phyloP scores from a whole-genome alignment of 1,139 yeast genomes.

The Geotrichum phurueaensis region DNA sequence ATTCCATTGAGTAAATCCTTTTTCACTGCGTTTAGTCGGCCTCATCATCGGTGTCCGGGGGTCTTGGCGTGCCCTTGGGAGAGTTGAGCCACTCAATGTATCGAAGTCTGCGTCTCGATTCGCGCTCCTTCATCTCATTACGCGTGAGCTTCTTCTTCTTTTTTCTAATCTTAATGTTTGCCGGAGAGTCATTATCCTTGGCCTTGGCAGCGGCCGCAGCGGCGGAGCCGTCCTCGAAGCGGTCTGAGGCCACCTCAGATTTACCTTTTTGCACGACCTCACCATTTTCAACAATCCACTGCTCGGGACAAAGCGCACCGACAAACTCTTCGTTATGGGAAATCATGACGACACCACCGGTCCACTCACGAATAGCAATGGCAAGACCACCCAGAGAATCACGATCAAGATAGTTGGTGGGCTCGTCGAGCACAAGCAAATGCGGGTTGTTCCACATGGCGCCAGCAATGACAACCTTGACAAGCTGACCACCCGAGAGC shows the following conservation, averaged over 20 bases:
- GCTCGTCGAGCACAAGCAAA: conserved; percentile 92
- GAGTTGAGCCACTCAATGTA: conserved; percentile 91
- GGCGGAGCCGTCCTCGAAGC: conserved; percentile 71
- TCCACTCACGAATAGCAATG: conserved; percentile 94
- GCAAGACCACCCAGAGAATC: conserved; percentile 97
- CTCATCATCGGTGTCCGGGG: conserved; percentile 89
- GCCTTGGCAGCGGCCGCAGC: conserved; percentile 41
- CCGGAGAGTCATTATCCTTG: conserved; percentile 66
- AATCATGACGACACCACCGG: conserved; percentile 97
- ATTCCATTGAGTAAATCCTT: not conserved
- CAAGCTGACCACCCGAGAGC: conserved; percentile 95
- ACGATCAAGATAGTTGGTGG: conserved; percentile 96
- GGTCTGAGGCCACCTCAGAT: conserved; percentile 62
- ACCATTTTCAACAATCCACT: conserved; percentile 96
- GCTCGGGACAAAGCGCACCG: conserved; percentile 96
- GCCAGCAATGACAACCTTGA: conserved; percentile 97
- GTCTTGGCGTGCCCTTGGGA: conserved; percentile 96
- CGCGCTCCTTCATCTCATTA: conserved; percentile 87
- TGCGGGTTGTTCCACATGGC: conserved; percentile 99
- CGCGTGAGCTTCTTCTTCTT: conserved; percentile 89
- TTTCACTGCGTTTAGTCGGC: conserved; percentile 41
- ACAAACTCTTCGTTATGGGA: conserved; percentile 96
- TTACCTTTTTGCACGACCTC: conserved; percentile 77
- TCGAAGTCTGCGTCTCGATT: conserved; percentile 89
- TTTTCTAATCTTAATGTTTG: conserved; percentile 84